A percentile compares a stretch with the other conserved stretches of the same genome.
These are phyloP conservation scores for Astraeus odoratus DNA, from an alignment of 768 basidiomycete genomes.

Conservation along the genomic window DNA sequence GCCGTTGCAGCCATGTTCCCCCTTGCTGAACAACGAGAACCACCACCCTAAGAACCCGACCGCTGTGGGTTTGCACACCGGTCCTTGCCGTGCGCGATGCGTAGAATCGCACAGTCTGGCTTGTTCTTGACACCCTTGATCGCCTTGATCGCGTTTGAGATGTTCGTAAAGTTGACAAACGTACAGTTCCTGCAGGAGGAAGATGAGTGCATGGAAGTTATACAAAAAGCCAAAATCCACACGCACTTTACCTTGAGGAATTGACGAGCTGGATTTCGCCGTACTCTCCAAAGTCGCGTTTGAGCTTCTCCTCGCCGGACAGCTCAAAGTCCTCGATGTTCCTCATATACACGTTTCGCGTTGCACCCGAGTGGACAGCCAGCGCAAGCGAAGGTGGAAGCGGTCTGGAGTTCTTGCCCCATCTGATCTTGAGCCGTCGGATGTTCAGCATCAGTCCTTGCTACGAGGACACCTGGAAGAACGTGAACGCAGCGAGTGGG, in stretches of 20 bases:
- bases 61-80: slow-evolving; percentile 91
- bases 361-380: slow-evolving; percentile 88
- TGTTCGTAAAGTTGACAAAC: slow-evolving; percentile 93
- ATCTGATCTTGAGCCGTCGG: slow-evolving; percentile 92
- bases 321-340: slow-evolving; percentile 93
- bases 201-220: slow-evolving; percentile 1
- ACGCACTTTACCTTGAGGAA: slow-evolving; percentile 86
- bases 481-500: slow-evolving; percentile 85
- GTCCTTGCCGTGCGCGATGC: slow-evolving; percentile 94
- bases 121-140: slow-evolving; percentile 92
- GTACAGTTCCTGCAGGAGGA: slow-evolving; percentile 69
- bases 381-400: slow-evolving; percentile 77
- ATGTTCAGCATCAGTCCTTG: slow-evolving; percentile 90
- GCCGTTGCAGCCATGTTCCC: slow-evolving; percentile 27
- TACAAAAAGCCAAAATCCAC: slow-evolving; percentile 20
- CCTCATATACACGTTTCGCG: slow-evolving; percentile 94
- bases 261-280: slow-evolving; percentile 97
- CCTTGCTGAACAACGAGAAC: slow-evolving; percentile 42
- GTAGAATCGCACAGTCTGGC: slow-evolving; percentile 81
- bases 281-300: slow-evolving; percentile 90
- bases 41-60: slow-evolving; percentile 69
- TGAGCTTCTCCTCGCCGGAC: slow-evolving; percentile 84
- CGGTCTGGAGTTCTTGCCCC: slow-evolving; percentile 95
- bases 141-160: slow-evolving; percentile 96
- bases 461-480: slow-evolving; percentile 88